Base-by-base conservation (phyloP, 2,329 filamentous ascomycete genomes). In the Pseudogymnoascus sp. region DNA sequence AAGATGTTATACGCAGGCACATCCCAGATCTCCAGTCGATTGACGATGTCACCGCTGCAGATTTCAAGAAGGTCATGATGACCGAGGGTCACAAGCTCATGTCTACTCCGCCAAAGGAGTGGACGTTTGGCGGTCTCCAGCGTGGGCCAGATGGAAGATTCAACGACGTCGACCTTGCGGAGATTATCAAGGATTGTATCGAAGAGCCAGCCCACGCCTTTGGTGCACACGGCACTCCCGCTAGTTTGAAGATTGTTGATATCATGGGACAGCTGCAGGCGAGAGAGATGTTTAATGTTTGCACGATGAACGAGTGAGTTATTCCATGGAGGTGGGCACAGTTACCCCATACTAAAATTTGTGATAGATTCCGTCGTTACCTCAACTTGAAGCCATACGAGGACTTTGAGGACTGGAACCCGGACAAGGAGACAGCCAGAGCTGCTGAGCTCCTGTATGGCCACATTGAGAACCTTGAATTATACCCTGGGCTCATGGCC, bases 401-500 rank as follows among this genome's bases (percentile, higher is more conserved):
- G 58, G 78, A 74, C 1, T 83, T 83, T 62, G 77, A 81, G 55
- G 78, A 80, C 21, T 81, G 82, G 71, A 83, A 81, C 67, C 71
- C 77, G 0, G 80, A 83, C 61, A 77, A 78, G 2, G 73, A 76
- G 18, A 76, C 82, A 23, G 76, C 77, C 1, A 72, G 75, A 77
- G 66, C 72, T 78, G 65, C 75, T 1, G 67, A 73, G 63, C 71
- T 77, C 33, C 71, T 83, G 2, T 83, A 83, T 63, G 80, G 79
- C 31, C 77, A 80, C 40, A 80, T 80, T 12, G 80, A 83, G 59
- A 74, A 76, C 6, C 78, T 83, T 11, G 83, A 87, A 68, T 72
- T 87, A 5, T 85, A 85, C 66, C 83, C 83, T 1, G 83, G 83
- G 11, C 68, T 85, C 5, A 78, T 84, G 67, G 76, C 81, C 7